These are phyloP conservation scores for Salix brachista DNA, from an alignment of 345 rosid genomes.

Conservation along the genomic window DNA sequence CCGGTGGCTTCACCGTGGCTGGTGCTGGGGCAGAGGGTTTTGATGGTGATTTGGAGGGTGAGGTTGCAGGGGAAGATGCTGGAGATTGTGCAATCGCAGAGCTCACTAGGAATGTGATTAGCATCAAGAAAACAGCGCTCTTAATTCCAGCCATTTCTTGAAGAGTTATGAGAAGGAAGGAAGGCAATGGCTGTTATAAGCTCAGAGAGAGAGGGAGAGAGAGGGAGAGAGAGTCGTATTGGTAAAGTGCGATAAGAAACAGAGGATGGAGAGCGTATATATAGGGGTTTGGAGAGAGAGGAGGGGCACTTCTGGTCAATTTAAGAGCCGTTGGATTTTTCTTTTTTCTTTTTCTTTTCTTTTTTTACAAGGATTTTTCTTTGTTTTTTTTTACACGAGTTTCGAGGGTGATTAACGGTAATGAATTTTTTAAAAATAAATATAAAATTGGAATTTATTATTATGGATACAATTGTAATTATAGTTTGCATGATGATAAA, in stretches of 20 bases:
- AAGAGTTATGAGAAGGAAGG: no score
- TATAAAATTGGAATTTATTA: neutral
- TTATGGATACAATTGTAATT: no score
- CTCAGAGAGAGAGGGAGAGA: neutral
- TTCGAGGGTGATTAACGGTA: neutral
- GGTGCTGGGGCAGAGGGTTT: neutral
- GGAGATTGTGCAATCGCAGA: constrained; percentile 15
- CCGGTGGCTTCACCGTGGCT: neutral
- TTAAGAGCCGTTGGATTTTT: constrained; percentile 2
- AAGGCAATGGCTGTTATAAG: neutral
- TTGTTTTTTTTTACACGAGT: neutral
- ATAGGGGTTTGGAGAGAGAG: neutral
- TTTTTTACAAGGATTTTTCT: neutral
- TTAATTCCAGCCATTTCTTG: neutral
- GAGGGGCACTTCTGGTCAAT: neutral
- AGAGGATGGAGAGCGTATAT: neutral
- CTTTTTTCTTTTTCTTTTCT: no score
- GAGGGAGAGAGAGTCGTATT: neutral
- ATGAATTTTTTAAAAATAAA: neutral
- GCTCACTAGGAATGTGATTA: neutral
- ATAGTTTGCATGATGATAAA: no score
- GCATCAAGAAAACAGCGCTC: neutral
- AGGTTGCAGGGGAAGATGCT: neutral
- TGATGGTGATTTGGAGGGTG: constrained; percentile 2
- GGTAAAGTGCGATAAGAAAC: neutral